Base-by-base conservation (phyloP, 1,284 basidiomycete species). In the Phellinidium pouzarii region DNA sequence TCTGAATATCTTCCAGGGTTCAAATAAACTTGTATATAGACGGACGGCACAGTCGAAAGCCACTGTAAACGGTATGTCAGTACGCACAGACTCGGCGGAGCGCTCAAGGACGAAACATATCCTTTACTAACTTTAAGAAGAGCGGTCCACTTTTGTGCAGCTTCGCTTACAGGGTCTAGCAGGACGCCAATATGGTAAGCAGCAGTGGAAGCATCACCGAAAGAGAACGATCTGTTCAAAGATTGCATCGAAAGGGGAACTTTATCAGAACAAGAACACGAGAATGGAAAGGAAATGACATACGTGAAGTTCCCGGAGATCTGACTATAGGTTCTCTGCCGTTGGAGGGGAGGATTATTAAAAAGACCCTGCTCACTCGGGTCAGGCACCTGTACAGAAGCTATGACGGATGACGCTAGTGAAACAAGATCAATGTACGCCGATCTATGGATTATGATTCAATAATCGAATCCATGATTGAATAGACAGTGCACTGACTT, bases 121-220 rank as follows among this genome's bases (percentile, higher is more conserved):
- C n/a, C n/a, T n/a, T n/a, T n/a, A 53, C 74, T 55, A 52, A 91
- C 91, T 69, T 85, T 76, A 22, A 94, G 65, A 31, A 96, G 66
- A 49, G 82, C 79, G 0, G 90, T 80, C 85, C 91, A 94, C 58
- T 82, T 82, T 65, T 97, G 94, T 4, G 90, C 90, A 4, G 74
- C 68, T 64, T 92, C 88, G 41, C 87, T 91, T 23, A 97, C 65
- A 1, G 95, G 95, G 63, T 98, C 89, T 6, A 98, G 58, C 3
- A 97, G 64, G 6, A 88, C 76, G 1, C 79, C 85, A 37, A 97
- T 70, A 36, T 88, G 84, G 57, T 86, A 80, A 17, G 87, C 62
- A 0, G 94, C 86, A 0, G 75, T 80, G 0, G 71, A 64, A 5
- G 79, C 76, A 59, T 91, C 73, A 3, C 93, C 92, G 40, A 84